Base-by-base conservation (phyloP, 352 stramenopile species). In the Phytophthora capsici region DNA sequence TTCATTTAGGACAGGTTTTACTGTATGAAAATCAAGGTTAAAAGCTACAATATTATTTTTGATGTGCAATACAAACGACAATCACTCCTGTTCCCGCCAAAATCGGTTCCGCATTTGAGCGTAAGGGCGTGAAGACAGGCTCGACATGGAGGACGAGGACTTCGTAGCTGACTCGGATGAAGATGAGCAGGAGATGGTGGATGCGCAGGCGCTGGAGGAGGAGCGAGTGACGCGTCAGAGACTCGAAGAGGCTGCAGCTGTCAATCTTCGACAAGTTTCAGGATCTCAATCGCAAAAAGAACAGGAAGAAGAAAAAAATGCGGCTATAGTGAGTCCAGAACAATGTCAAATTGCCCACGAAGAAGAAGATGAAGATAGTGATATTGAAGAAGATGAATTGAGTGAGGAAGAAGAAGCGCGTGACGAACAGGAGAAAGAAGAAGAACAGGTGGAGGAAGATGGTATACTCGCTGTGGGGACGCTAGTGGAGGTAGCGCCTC, bases 141-240 rank as follows among this genome's bases (percentile, higher is more conserved):
- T 46, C 19, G 63, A 51, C 46, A 88, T 89, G 78, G 75, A 89
- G 30, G 48, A 66, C 28, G 61, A 34, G 13, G 78, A 89, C 69
- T 89, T 89, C 36, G 80, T 89, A 0, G 67, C 71, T 4, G 80
- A 87, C 45, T 89, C 80, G 47, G 78, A 86, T 14, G 69, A 80
- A 53, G 75, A 84, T 10, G 66, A 73, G 47, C 66, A 68, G 40
- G 61, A 68, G 51, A 43, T 58, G 20, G 16, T 63, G 36, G 71
- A 75, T 14, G 49, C 36, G 10, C 48, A 61, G 16, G 62, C 30
- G 19, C 9, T 62, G 0, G 41, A 19, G 0, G 57, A 74, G 20
- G 55, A 77, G 32, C 22, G 37, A 43, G 14, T n/a, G 4, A 32
- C 47, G 12, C 51, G 28, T 14, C 38, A 60, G 46, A 25, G 28